Conservation (phyloP, 371 early-diverging fungal species). For the Mortierella sp. region DNA sequence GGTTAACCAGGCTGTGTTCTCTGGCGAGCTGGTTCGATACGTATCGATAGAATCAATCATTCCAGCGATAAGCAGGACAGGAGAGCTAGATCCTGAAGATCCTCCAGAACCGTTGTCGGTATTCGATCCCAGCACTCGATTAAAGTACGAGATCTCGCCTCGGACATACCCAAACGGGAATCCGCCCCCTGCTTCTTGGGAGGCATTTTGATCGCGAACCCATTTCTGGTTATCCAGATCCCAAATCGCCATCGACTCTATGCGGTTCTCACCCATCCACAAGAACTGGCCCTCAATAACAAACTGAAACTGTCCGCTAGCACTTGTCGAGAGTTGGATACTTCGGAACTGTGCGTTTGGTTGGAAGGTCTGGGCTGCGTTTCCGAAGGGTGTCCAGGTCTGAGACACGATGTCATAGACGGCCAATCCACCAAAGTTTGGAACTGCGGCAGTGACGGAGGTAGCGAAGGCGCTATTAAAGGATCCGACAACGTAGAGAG, state of each 20-base stretch:
- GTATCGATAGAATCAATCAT: constrained; percentile 41
- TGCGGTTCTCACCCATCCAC: neutral
- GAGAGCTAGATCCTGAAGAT: neutral
- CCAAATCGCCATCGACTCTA: constrained; percentile 32
- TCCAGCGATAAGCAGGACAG: constrained; percentile 38
- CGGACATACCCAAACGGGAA: constrained; percentile 35
- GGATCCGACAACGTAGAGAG: constrained; percentile 41
- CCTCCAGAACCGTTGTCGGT: neutral
- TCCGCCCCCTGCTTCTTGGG: neutral
- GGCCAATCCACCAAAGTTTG: constrained; percentile 31
- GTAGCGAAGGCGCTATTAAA: constrained; percentile 21
- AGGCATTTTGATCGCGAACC: constrained; percentile 15
- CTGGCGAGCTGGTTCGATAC: constrained; percentile 24
- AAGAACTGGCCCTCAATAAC: constrained; percentile 29
- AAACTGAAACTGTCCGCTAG: constrained; percentile 31
- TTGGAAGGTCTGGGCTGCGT: constrained; percentile 25
- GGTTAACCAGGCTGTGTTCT: constrained; percentile 44
- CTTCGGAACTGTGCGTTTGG: constrained; percentile 29
- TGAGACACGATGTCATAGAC: constrained; percentile 22
- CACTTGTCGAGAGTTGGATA: constrained; percentile 25
- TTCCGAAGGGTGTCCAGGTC: constrained; percentile 39
- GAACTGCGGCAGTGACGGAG: neutral
- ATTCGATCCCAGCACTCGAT: constrained; percentile 32
- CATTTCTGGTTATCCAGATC: constrained; percentile 34
- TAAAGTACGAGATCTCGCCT: constrained; percentile 44